These are phyloP conservation scores for Citrus inodora DNA, from an alignment of 345 rosid species.

Conservation along the genomic window DNA sequence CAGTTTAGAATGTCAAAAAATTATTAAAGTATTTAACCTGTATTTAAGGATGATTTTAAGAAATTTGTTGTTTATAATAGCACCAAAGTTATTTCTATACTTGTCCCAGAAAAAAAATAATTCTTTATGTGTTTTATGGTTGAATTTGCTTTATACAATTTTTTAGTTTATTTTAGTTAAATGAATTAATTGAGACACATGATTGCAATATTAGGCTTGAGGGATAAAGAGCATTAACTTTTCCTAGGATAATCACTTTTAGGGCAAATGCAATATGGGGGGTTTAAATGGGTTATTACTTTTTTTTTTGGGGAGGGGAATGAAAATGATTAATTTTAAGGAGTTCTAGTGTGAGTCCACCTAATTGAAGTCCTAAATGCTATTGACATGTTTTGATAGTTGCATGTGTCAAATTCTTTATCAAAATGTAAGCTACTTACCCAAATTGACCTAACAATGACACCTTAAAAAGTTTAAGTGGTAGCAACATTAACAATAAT, in stretches of 20 bases:
- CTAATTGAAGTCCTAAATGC: neutral
- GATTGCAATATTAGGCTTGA: neutral
- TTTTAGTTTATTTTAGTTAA: neutral
- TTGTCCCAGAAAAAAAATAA: too few species aligned
- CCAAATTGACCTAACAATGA: slow-evolving; percentile 4
- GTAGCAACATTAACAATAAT: neutral
- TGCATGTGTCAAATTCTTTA: neutral
- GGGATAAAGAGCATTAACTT: neutral
- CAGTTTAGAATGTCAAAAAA: accelerated
- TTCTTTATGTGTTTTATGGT: neutral
- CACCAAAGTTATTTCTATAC: too few species aligned
- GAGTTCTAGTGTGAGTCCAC: neutral
- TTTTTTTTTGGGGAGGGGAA: too few species aligned
- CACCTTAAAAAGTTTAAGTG: neutral
- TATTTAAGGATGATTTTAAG: too few species aligned
- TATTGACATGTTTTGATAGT: neutral
- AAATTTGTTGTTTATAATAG: too few species aligned
- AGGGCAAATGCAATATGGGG: neutral
- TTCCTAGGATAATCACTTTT: neutral
- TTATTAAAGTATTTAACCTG: too few species aligned
- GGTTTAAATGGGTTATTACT: neutral
- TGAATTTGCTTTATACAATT: neutral
- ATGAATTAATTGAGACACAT: neutral
- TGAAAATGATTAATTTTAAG: neutral
- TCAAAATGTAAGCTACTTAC: neutral